Evolutionary conservation across 805 yeast genomes (phyloP).

Genomic region (Starmerella apis): DNA sequence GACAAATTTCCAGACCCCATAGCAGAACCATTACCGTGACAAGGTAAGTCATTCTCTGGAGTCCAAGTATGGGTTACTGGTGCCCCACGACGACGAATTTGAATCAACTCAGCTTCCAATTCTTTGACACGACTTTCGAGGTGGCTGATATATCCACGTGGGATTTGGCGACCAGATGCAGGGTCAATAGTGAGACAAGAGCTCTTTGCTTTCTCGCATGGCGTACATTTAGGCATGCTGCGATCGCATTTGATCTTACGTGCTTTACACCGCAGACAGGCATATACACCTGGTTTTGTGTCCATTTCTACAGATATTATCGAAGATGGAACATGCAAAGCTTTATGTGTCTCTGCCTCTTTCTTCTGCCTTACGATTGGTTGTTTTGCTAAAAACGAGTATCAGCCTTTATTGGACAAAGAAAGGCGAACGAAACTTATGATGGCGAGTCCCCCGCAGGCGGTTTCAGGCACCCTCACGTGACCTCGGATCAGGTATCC

Average conservation of each 20-base stretch:
- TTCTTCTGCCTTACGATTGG: too few species aligned
- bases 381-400: too few species aligned
- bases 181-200: conserved; percentile 81
- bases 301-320: neutral
- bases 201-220: conserved; percentile 51
- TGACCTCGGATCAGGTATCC: neutral
- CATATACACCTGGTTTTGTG: conserved; percentile 29
- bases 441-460: too few species aligned
- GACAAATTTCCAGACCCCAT: too few species aligned
- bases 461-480: too few species aligned
- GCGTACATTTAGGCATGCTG: conserved; percentile 54
- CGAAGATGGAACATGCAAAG: too few species aligned
- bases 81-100: conserved; percentile 32
- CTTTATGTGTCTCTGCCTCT: too few species aligned
- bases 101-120: conserved; percentile 43
- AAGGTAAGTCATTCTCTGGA: conserved; percentile 7
- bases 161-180: conserved; percentile 76
- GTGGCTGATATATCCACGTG: conserved; percentile 58
- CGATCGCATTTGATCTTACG: conserved; percentile 61
- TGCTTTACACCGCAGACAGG: conserved; percentile 71
- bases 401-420: too few species aligned
- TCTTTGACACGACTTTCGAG: conserved; percentile 53
- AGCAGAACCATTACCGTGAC: neutral
- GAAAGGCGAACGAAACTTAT: too few species aligned
- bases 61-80: conserved; percentile 8